Percentiles rank a stretch among this genome's conserved stretches.
These are phyloP conservation scores for Aspergillus sp. DNA, from an alignment of 2,329 filamentous ascomycete genomes.

Conservation along the genomic window DNA sequence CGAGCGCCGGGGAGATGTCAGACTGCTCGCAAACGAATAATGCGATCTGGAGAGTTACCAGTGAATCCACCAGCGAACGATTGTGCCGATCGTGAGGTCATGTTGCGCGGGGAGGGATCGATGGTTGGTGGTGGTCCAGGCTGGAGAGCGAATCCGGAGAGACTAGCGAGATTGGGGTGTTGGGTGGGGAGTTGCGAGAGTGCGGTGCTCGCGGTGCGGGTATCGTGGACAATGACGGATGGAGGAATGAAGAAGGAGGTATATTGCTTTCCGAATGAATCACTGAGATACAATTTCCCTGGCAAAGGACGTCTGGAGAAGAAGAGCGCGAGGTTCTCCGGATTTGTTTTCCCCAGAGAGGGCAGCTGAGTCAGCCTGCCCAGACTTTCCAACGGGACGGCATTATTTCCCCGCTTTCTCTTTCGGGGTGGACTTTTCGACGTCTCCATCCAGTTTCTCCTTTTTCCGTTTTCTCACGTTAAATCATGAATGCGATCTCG, in stretches of 20 bases:
- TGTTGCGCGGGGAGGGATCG: background rate
- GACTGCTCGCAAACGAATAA: background rate
- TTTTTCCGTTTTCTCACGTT: background rate
- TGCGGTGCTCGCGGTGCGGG: background rate
- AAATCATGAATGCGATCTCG: background rate
- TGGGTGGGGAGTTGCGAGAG: background rate
- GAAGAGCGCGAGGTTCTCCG: background rate
- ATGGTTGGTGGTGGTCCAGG: background rate
- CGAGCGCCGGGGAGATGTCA: background rate
- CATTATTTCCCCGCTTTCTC: background rate
- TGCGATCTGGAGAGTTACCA: background rate
- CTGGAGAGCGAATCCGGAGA: background rate
- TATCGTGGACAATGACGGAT: too few relatives aligned
- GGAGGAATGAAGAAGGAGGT: too few relatives aligned
- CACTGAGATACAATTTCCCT: background rate
- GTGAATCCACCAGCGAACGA: background rate
- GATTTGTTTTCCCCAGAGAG: slow-evolving; percentile 5
- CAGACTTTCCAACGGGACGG: background rate
- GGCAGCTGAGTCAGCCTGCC: background rate
- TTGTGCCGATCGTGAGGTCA: slow-evolving; percentile 6
- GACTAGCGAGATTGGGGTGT: background rate
- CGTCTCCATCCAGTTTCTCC: background rate
- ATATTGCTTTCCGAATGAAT: too few relatives aligned
- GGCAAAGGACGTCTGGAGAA: background rate
- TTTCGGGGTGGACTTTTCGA: background rate